These are phyloP conservation scores for Fusarium tanahbumbuense DNA, from an alignment of 2,329 filamentous ascomycete genomes.

Conservation along the genomic window DNA sequence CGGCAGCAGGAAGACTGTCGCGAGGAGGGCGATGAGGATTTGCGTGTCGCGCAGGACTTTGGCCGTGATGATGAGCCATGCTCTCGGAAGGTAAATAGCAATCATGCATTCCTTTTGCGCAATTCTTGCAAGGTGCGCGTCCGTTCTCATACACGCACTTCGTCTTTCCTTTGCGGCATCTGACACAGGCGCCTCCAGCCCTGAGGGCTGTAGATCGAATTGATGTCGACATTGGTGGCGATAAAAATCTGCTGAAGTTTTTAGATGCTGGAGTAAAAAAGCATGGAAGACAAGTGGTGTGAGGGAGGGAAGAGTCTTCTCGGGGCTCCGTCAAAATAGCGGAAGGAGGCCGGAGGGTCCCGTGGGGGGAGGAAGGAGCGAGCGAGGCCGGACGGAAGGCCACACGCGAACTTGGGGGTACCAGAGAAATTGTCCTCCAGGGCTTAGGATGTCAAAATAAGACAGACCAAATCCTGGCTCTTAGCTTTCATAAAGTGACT, in stretches of 20 bases:
- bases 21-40: constrained; percentile 63
- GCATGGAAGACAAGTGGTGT: constrained; percentile 10
- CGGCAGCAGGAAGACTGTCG: constrained; percentile 66
- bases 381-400: constrained; percentile 40
- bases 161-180: constrained; percentile 73
- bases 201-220: constrained; percentile 69
- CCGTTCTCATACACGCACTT: constrained; percentile 73
- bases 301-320: constrained; percentile 32
- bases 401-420: constrained; percentile 24
- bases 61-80: constrained; percentile 69
- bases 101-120: constrained; percentile 72
- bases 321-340: constrained; percentile 37
- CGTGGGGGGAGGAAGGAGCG: constrained; percentile 31
- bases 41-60: constrained; percentile 64
- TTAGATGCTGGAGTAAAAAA: background rate
- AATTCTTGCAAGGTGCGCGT: constrained; percentile 72
- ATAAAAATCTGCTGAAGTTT: background rate
- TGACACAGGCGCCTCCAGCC: constrained; percentile 70
- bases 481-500: background rate
- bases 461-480: background rate
- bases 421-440: background rate
- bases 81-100: constrained; percentile 72
- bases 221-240: constrained; percentile 56
- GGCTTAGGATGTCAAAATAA: background rate
- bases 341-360: constrained; percentile 41